Base-by-base conservation (phyloP, 176 grass and related monocot species). In the Avena insularis region DNA sequence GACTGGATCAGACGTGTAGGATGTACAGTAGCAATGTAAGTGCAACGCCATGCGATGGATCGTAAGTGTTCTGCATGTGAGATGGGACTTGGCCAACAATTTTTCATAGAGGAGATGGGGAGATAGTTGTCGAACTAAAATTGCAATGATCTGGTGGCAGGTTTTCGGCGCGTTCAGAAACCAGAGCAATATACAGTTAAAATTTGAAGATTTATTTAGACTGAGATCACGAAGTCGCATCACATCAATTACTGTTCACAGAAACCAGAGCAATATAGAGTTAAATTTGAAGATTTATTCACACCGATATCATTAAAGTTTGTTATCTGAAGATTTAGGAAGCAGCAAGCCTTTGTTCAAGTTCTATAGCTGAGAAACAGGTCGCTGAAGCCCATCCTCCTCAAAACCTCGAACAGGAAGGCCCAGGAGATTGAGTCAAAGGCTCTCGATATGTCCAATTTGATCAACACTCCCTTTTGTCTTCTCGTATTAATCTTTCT, bases 11-110 rank as follows among this genome's bases (percentile, higher is more conserved):
- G 63, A 65, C 13, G 4, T 29, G 87, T 10, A 95, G 83, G 64
- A 86, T 90, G 29, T 29, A 29, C 29, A 1, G 76, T 88, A 95
- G 10, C 87, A 93, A 93, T 97, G 91, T 31, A 71, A 62, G 40
- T 29, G 29, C 38, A 14, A 47, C 25, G 57, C 2, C 20, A 21
- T n/a, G 57, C 0, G n/a, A 9, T 59, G 19, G n/a, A 27, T 8
- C 27, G 6, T 6, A 72, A 73, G 11, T 23, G 20, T 23, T 49
- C 43, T 74, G 71, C 49, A 74, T 45, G 68, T 45, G 17, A 71
- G 4, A 71, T 3, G 5, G 17, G 16, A 56, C 54, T 56, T 20
- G 55, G 55, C 16, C 6, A 58, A 20, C 17, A 17, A 20, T 58
- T 15, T 68, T 54, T 36, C 35, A 23, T 23, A 23, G 23, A 23